phyloP scores from a whole-genome alignment of 2,329 filamentous ascomycete genomes.

The Arthrobotrys conoides region DNA sequence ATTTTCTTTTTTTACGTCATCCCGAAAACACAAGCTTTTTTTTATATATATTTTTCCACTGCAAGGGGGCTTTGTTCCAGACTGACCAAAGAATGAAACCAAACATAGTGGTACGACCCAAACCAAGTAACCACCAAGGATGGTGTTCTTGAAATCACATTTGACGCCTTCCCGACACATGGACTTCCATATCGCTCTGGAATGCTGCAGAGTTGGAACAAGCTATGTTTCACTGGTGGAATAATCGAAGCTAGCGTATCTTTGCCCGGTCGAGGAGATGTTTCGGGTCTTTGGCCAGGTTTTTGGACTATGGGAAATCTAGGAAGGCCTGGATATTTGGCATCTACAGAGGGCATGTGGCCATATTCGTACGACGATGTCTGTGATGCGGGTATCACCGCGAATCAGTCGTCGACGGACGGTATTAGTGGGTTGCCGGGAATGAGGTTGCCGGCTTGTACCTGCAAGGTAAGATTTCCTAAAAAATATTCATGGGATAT shows the following conservation, averaged over 20 bases:
- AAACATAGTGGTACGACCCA: slow-evolving; percentile 75
- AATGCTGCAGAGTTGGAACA: slow-evolving; percentile 83
- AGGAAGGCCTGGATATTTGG: slow-evolving; percentile 77
- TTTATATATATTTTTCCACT: not conserved
- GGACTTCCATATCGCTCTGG: slow-evolving; percentile 77
- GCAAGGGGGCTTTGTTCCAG: slow-evolving; percentile 18
- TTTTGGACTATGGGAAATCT: slow-evolving; percentile 84
- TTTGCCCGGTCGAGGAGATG: slow-evolving; percentile 76
- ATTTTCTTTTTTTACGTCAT: slow-evolving; percentile 65
- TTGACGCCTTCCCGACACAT: slow-evolving; percentile 77
- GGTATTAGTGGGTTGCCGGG: slow-evolving; percentile 78
- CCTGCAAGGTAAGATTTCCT: slow-evolving; percentile 69
- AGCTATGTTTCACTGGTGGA: slow-evolving; percentile 80
- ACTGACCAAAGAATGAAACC: slow-evolving; percentile 65
- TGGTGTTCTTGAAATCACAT: slow-evolving; percentile 75
- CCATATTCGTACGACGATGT: slow-evolving; percentile 79
- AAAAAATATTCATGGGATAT: slow-evolving; percentile 62
- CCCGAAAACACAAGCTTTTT: not conserved
- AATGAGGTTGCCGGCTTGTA: slow-evolving; percentile 79
- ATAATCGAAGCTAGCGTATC: slow-evolving; percentile 79
- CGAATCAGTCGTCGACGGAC: slow-evolving; percentile 78
- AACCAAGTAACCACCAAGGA: slow-evolving; percentile 76
- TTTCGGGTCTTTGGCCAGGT: slow-evolving; percentile 80
- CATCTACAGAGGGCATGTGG: slow-evolving; percentile 81
- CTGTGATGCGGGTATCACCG: slow-evolving; percentile 80